A percentile compares a stretch with the other conserved stretches of the same genome.
Conservation (phyloP, 805 yeast species). For the Yamadazyma philogaea region DNA sequence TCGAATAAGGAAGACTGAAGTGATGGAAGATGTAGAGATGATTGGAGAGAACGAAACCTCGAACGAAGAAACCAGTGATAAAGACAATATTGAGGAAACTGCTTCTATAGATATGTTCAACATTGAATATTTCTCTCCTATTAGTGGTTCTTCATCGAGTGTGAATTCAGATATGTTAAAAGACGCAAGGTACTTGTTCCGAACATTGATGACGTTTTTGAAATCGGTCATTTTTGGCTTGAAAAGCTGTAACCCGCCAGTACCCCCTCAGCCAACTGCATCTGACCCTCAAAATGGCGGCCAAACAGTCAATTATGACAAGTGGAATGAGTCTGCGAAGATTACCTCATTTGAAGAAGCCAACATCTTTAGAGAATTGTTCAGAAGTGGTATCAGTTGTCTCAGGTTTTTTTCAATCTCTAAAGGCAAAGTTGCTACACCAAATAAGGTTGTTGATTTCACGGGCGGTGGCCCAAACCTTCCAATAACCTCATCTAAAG, state of each 20-base stretch:
- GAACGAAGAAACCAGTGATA: conserved; percentile 17
- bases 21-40: conserved; percentile 15
- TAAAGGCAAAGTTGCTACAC: conserved; percentile 42
- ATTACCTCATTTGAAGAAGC: conserved; percentile 83
- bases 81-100: conserved; percentile 8
- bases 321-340: conserved; percentile 85
- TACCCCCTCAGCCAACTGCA: conserved; percentile 42
- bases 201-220: conserved; percentile 84
- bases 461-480: conserved; percentile 76
- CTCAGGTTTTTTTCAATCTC: conserved; percentile 67
- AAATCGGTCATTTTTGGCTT: conserved; percentile 87
- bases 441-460: conserved; percentile 45
- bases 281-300: conserved; percentile 46
- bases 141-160: conserved; percentile 46
- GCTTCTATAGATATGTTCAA: conserved; percentile 30
- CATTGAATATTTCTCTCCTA: conserved; percentile 49
- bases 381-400: conserved; percentile 82
- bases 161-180: conserved; percentile 65
- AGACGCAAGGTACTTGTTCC: conserved; percentile 83
- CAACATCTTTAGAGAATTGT: conserved; percentile 67
- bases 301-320: conserved; percentile 39
- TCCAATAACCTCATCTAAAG: conserved; percentile 85
- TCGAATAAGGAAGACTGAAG: conserved; percentile 3
- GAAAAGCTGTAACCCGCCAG: conserved; percentile 83
- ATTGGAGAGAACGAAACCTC: conserved; percentile 23